Evolutionary conservation across 2,329 filamentous ascomycete genomes (phyloP), one percentile per base, ranked within the genome.

Genomic region (Aspergillus uvarum): DNA sequence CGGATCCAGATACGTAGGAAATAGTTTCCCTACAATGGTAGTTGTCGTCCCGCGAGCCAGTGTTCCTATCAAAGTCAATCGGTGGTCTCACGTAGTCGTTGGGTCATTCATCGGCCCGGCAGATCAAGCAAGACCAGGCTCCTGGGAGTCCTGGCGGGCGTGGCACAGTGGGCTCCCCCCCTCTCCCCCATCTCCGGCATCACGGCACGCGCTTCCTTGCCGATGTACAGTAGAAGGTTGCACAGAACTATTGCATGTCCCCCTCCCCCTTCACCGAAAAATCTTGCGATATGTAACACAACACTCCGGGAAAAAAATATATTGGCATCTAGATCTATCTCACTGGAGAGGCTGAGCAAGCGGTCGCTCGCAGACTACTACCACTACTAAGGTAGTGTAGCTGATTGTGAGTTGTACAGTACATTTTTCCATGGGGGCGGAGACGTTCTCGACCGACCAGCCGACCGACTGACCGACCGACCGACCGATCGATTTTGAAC

Each of bases 101-200:
- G 56, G 59, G 51, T 62, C 59, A 53, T 52, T 52, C 42, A 49
- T 60, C 62, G 62, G 62, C 47, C 59, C 62, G 62, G 62, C 47
- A 50, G 62, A 63, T 63, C 62, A 61, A 50, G 44, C 48, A 16
- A 44, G 26, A 29, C 26, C 26, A 29, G 26, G 26, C 26, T 29
- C 26, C 26, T 29, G 26, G 26, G 26, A 29, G 5, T 29, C 26
- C 26, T 29, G 26, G 26, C 7, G 7, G 26, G 26, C 22, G 22
- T 22, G 22, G 22, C 22, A 22, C 22, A 22, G 22, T 22, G 14
- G 35, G 14, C 14, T 38, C 10, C 35, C 35, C 35, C 14, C 35
- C 14, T 16, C 10, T n/a, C 38, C 38, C 38, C 38, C 35, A 31
- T 54, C 38, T 52, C 56, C 58, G 59, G 61, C 38, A 59, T 44